These are phyloP conservation scores for Carex parvula DNA, from an alignment of 176 grass and related monocot species.

Conservation along the genomic window DNA sequence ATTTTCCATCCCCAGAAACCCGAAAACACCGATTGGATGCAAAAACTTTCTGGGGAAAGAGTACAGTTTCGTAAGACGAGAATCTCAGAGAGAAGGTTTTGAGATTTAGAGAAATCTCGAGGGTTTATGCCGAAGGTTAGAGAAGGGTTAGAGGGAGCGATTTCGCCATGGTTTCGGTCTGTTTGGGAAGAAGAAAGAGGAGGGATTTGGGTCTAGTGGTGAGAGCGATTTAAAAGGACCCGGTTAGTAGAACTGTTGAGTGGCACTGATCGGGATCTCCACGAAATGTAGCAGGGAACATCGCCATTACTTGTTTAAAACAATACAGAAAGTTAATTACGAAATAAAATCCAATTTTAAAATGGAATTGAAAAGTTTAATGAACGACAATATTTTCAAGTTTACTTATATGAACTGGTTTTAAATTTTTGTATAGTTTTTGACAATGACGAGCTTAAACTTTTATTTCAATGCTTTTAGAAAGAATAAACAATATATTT, in stretches of 20 bases:
- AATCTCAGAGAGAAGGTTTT: neutral
- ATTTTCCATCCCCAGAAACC: constrained; percentile 20
- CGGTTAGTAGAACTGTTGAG: neutral
- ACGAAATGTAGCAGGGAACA: neutral
- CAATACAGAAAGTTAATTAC: neutral
- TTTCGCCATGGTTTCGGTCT: constrained; percentile 16
- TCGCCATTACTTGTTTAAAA: neutral
- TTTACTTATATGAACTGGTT: too few species aligned
- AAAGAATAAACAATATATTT: too few species aligned
- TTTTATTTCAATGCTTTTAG: too few species aligned
- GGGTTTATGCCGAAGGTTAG: neutral
- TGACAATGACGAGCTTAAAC: too few species aligned
- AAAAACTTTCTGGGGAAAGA: neutral
- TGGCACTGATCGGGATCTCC: neutral
- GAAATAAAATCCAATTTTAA: neutral
- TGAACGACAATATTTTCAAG: too few species aligned
- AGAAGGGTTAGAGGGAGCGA: neutral
- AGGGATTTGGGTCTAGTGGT: neutral
- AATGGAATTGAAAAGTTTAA: too few species aligned
- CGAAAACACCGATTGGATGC: constrained; percentile 1
- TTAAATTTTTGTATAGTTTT: too few species aligned
- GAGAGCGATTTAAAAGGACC: constrained; percentile 21
- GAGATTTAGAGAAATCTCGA: neutral
- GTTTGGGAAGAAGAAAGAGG: neutral
- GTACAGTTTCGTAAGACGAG: neutral